Evolutionary conservation across 257 asterid genomes (phyloP).

Genomic region (Orobanche coerulescens): DNA sequence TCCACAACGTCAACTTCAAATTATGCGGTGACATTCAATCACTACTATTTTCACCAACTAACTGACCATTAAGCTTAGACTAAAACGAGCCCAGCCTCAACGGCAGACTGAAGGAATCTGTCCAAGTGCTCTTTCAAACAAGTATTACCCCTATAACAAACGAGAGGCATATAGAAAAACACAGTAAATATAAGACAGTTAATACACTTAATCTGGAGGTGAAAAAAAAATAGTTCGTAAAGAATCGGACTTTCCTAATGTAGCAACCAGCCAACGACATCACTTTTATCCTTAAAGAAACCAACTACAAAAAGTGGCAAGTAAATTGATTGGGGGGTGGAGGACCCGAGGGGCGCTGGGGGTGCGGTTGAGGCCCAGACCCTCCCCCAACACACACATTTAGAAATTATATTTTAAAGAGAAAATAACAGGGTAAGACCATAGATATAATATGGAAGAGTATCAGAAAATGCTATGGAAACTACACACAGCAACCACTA

Average conservation of each 20-base stretch:
- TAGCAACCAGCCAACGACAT: background rate
- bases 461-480: constrained; percentile 5
- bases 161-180: background rate
- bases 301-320: background rate
- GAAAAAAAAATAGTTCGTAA: background rate
- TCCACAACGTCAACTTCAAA: background rate
- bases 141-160: too few species aligned
- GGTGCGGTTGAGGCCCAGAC: too few species aligned
- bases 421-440: constrained; percentile 4
- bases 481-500: constrained; percentile 8
- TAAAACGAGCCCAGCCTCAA: background rate
- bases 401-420: background rate
- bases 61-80: background rate
- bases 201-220: too few species aligned
- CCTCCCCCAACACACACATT: too few species aligned
- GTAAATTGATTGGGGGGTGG: constrained; percentile 7
- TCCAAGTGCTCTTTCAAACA: background rate
- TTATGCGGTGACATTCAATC: background rate
- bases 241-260: constrained; percentile 1
- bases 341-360: background rate
- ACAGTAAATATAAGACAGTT: too few species aligned
- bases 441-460: constrained; percentile 2
- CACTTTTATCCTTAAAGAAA: background rate
- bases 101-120: background rate
- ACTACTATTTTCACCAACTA: background rate